Evolutionary conservation across 768 basidiomycete species (phyloP), one percentile per base, ranked within the genome.

Genomic region (Trametes maxima): DNA sequence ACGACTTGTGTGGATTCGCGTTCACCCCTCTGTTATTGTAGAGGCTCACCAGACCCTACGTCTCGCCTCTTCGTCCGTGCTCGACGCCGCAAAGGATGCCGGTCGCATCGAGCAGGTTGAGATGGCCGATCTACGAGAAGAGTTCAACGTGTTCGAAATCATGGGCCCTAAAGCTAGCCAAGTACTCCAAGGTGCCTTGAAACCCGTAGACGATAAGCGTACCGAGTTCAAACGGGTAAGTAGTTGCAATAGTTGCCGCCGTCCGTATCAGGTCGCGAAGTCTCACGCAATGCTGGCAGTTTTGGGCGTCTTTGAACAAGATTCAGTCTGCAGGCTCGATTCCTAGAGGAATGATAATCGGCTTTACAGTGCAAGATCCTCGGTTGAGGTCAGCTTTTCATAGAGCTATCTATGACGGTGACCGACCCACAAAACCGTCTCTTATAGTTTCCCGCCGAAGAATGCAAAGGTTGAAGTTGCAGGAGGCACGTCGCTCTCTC

Each of bases 281-380:
- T 36, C 19, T 51, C 16, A 54, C 19, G 16, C 5, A 48, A 28
- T 55, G 12, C 12, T 49, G 56, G 8, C 47, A 91, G 89, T 88
- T 89, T 67, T 95, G 92, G 90, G 74, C 77, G 14, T 77, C 78
- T 0, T 74, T 96, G 45, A 75, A 75, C 0, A 75, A 85, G 62
- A 66, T 92, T 6, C 87, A 87, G 60, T 83, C 85, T 16, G 76
- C 93, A 16, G 87, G 80, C 0, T 85, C 84, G 10, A 69, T 94
- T 4, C 86, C 92, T 7, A 79, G 86, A 43, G 90, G 88, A 2
- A 90, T 90, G 81, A 75, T 93, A 0, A 77, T 94, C 19, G 94
- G 94, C 0, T 82, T 94, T 60, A 87, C 80, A 42, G 90, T 94
- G 0, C 76, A 89, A 40, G 96, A 99, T 72, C 96, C 96, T 13